phyloP scores from a whole-genome alignment of 2,329 filamentous ascomycete species.

The Neonectria ditissima region DNA sequence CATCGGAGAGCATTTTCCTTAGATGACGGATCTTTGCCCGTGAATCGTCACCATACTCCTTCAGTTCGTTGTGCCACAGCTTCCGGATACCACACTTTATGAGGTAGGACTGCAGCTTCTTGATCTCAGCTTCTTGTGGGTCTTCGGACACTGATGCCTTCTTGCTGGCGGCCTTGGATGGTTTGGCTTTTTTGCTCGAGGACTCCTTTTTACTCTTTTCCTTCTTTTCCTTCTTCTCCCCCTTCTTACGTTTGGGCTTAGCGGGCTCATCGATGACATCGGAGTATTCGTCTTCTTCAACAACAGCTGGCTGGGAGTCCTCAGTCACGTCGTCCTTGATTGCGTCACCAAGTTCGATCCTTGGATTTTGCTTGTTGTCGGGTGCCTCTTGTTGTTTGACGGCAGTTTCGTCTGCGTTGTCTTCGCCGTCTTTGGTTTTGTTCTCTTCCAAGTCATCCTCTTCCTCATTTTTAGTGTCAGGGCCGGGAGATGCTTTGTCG shows the following conservation, averaged over 20 bases:
- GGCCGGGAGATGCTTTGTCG: slow-evolving; percentile 28
- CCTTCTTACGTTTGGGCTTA: slow-evolving; percentile 69
- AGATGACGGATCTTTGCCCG: slow-evolving; percentile 88
- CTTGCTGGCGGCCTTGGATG: slow-evolving; percentile 45
- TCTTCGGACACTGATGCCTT: slow-evolving; percentile 55
- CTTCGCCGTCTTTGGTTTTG: slow-evolving; percentile 1
- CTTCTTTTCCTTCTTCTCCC: slow-evolving; percentile 49
- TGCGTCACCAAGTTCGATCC: slow-evolving; percentile 36
- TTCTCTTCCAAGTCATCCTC: slow-evolving; percentile 6
- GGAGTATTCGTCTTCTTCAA: slow-evolving; percentile 55
- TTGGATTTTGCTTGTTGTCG: slow-evolving; percentile 17
- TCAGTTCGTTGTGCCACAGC: slow-evolving; percentile 88
- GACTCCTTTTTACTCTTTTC: slow-evolving; percentile 45
- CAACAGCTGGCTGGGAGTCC: slow-evolving; percentile 36
- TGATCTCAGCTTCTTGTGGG: slow-evolving; percentile 83
- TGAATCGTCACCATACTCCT: slow-evolving; percentile 75
- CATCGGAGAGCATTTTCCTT: slow-evolving; percentile 79
- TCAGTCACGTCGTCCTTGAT: slow-evolving; percentile 31
- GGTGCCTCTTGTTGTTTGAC: slow-evolving; percentile 18
- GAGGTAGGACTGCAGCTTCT: slow-evolving; percentile 86
- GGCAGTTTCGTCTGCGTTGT: slow-evolving; percentile 8
- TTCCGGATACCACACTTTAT: slow-evolving; percentile 93
- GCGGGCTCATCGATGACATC: slow-evolving; percentile 79
- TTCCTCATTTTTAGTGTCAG: slow-evolving; percentile 22
- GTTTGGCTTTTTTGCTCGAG: slow-evolving; percentile 42